Base-by-base conservation (phyloP, 495 filamentous ascomycete species). In the Penicillium chermesinum region DNA sequence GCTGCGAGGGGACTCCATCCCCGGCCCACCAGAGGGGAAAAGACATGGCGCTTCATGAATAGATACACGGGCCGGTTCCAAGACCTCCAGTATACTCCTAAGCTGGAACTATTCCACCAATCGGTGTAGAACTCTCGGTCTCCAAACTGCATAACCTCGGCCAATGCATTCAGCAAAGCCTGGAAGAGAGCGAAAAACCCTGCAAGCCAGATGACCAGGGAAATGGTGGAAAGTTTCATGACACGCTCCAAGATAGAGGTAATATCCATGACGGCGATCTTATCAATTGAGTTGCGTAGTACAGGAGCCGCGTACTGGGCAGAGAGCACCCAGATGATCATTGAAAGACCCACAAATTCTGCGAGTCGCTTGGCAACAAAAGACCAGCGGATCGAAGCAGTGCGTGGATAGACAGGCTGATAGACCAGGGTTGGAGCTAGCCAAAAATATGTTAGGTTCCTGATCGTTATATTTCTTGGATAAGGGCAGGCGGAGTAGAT, bases 51-150 rank as follows among this genome's bases (percentile, higher is more conserved):
- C 57, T 85, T 88, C 88, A 98, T 96, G 67, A 94, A 98, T 39
- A 88, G 79, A 61, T 94, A 94, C 9, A 97, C 91, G 2, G 93
- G 93, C 56, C 93, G 94, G 62, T 98, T 98, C 93, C 93, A 98
- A 0, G 85, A 87, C 17, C 88, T 78, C 93, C 93, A 98, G 72
- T 98, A 98, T 7, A 74, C 75, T 2, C 91, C 88, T 2, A 97
- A 69, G 50, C 83, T 87, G 13, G 83, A 81, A 37, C 84, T 88
- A 59, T 98, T 98, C 93, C 91, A 98, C 93, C 93, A 98, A 48
- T 93, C 89, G 1, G 86, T 83, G 63, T 98, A 98, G 63, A 97
- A 98, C 38, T 91, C 85, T 14, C 93, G 80, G 66, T 98, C 93
- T 7, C 82, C 93, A 54, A 98, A 98, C 30, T 75, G 73, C 74